Base-by-base conservation (phyloP, 2,329 filamentous ascomycete species). In the Trichoderma arundinaceum region DNA sequence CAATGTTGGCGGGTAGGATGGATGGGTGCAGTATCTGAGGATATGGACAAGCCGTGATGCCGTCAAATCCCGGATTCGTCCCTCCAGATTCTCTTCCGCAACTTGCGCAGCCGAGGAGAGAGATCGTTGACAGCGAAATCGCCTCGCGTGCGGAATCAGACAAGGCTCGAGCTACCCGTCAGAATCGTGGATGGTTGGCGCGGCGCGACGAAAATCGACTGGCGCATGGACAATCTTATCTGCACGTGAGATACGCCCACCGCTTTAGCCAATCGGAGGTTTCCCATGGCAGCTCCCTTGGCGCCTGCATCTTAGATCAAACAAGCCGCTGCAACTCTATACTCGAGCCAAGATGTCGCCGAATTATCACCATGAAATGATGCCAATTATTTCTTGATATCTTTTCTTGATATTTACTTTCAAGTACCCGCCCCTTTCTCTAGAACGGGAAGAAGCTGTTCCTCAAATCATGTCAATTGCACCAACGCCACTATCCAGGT, bases 401-500 rank as follows among this genome's bases (percentile, higher is more conserved):
- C 4, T 32, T 4, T 3, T 17, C 2, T 22, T 22, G 2, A 7
- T 53, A 1, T 22, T 9, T 1, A 17, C 2, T n/a, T 22, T 10
- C 0, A 48, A 32, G 44, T n/a, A 1, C 46, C 22, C 22, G 2
- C 22, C 22, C 22, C 22, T 28, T 28, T 28, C 22, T 28, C 22
- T 28, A 28, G 22, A 28, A 28, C 2, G 2, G 22, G 4, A 28
- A 2, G 22, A 28, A 28, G 4, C 4, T 4, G 2, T 28, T 12
- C 13, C n/a, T 52, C 22, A 12, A 22, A 38, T 51, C 51, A 75
- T 77, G 76, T 63, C 72, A 52, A 61, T 67, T 1, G 70, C 74
- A 17, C 68, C 71, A 10, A 75, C 73, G 8, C 76, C 76, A 10
- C 71, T 77, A 15, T 74, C 70, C 6, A 58, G 66, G 4, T 76